A percentile compares a stretch with the other conserved stretches of the same genome.
Conservation (phyloP, 768 basidiomycete species). For the Filobasidium wieringae region DNA sequence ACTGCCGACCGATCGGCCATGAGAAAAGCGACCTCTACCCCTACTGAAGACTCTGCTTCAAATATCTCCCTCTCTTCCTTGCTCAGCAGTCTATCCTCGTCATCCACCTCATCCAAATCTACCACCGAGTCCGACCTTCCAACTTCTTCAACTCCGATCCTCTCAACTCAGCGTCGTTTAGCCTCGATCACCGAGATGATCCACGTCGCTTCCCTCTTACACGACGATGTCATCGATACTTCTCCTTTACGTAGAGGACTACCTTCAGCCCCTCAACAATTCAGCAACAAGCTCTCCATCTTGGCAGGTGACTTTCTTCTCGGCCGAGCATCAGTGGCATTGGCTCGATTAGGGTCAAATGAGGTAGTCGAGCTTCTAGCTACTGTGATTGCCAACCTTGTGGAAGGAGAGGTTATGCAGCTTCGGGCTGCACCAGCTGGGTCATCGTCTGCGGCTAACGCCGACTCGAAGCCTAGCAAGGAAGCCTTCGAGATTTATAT, state of each 20-base stretch:
- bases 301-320: slow-evolving; percentile 93
- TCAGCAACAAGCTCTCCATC: slow-evolving; percentile 86
- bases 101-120: slow-evolving; percentile 30
- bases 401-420: slow-evolving; percentile 91
- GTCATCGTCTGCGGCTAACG: slow-evolving; percentile 24
- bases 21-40: background rate
- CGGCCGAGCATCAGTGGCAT: slow-evolving; percentile 74
- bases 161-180: slow-evolving; percentile 81
- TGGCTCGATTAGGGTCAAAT: slow-evolving; percentile 69
- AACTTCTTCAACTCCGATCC: slow-evolving; percentile 40
- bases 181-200: slow-evolving; percentile 98
- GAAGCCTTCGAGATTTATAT: slow-evolving; percentile 53
- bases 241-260: slow-evolving; percentile 59
- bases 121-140: background rate
- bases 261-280: slow-evolving; percentile 58
- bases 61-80: too few species aligned
- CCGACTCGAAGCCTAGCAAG: slow-evolving; percentile 21
- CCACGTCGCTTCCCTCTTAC: slow-evolving; percentile 83
- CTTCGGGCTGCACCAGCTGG: slow-evolving; percentile 39
- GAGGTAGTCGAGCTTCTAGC: slow-evolving; percentile 91
- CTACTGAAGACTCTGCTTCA: slow-evolving; percentile 17
- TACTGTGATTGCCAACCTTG: slow-evolving; percentile 82
- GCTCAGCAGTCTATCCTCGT: slow-evolving; percentile 3
- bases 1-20: background rate
- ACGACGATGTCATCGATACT: slow-evolving; percentile 76